A percentile compares a stretch with the other conserved stretches of the same genome.
These are phyloP conservation scores for Imleria badia DNA, from an alignment of 768 basidiomycete species.

Conservation along the genomic window DNA sequence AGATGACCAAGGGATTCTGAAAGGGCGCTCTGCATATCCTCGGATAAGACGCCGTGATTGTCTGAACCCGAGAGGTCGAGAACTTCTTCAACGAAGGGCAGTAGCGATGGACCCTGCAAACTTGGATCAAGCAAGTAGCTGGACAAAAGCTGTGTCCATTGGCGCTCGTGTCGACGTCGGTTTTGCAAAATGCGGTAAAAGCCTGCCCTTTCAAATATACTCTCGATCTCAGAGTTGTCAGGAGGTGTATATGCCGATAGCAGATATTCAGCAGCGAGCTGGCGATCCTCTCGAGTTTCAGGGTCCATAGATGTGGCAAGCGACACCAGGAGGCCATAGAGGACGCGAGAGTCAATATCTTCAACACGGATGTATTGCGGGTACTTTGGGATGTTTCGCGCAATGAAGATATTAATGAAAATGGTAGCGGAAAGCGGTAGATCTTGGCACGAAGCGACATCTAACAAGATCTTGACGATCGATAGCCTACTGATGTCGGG, in stretches of 20 bases:
- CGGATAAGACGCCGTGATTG: constrained; percentile 53
- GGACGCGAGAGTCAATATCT: constrained; percentile 55
- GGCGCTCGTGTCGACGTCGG: constrained; percentile 71
- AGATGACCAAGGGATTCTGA: constrained; percentile 63
- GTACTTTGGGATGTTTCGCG: constrained; percentile 96
- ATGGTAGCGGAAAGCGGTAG: constrained; percentile 65
- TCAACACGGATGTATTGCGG: constrained; percentile 64
- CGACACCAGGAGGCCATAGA: constrained; percentile 74
- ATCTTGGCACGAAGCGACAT: constrained; percentile 58
- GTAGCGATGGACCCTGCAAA: constrained; percentile 56
- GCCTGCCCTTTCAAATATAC: constrained; percentile 75
- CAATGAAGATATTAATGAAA: constrained; percentile 93
- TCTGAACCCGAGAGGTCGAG: constrained; percentile 45
- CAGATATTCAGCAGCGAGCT: constrained; percentile 91
- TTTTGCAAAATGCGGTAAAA: constrained; percentile 90
- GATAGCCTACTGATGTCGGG: constrained; percentile 70
- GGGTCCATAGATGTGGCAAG: constrained; percentile 75
- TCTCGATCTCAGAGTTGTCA: constrained; percentile 63
- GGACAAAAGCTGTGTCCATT: constrained; percentile 72
- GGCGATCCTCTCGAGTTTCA: constrained; percentile 87
- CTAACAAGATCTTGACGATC: constrained; percentile 81
- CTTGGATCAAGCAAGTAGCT: constrained; percentile 77
- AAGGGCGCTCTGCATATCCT: constrained; percentile 54
- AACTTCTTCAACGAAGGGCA: constrained; percentile 64
- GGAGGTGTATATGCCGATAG: constrained; percentile 89